Evolutionary conservation across 768 basidiomycete genomes (phyloP), one percentile per base, ranked within the genome.

Genomic region (Termitomyces sp.): DNA sequence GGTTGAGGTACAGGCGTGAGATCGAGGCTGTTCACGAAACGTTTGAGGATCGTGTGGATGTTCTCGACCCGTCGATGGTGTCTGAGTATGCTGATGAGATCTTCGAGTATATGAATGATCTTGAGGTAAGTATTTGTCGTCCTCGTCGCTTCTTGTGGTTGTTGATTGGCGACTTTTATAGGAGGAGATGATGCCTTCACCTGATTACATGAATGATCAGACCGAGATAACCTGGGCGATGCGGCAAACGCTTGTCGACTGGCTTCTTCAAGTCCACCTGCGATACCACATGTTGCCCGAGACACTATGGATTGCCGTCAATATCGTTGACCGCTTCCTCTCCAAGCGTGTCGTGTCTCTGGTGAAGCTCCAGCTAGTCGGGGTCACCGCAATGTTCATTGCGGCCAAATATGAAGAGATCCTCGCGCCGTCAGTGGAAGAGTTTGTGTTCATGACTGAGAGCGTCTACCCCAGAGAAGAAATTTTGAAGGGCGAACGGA

Each of bases 331-430:
- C 71, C 90, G 94, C 64, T 95, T 96, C 82, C 81, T 96, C 53
- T 92, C 90, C 55, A 88, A 89, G 69, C 88, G 94, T 36, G 87
- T 92, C 59, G 94, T 96, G 18, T 92, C 91, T 4, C 78, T 95
- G 44, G 85, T 91, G 69, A 96, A 95, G 77, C 86, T 96, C 53
- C 94, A 96, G 76, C 89, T 99, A 32, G 97, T 99, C 59, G 97
- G 97, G 32, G 92, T 99, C 63, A 97, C 96, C 0, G 96, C 97
- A 52, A 96, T 99, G 91, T 98, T 98, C 80, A 90, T 99, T 67
- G 97, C 97, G 0, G 90, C 94, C 60, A 99, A 99, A 76, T 99
- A 98, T 78, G 97, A 99, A 76, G 97, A 99, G 75, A 98, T 99
- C 70, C 83, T 99, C 60, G 96, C 97, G 0, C 97, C 97, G 0